Evolutionary conservation across 371 early-diverging fungal species (phyloP), one percentile per base, ranked within the genome.

Genomic region (Batkoa obscura): DNA sequence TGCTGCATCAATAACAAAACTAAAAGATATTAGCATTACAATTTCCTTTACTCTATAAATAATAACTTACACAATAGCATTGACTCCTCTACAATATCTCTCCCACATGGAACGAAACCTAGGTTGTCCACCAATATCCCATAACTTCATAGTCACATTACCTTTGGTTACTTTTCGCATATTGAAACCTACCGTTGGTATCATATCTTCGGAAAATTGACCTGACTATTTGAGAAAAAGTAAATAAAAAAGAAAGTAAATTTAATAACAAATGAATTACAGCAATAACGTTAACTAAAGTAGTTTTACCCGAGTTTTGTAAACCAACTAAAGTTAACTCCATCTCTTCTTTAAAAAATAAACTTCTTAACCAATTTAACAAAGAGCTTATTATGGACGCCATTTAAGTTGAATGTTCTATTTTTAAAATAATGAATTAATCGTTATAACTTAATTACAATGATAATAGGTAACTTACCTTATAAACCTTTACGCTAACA

Each of bases 61-160:
- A 34, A 8, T n/a, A 35, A 62, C 84, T 71, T 78, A 90, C 86
- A 97, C 93, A 58, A 97, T 97, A 10, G 96, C 92, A 66, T 97
- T 91, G 47, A 94, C 98, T 23, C 94, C 93, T 63, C 86, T 72
- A 63, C 86, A 88, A 63, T 81, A 96, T 68, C 97, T 71, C 68
- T 94, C 95, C 96, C 98, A 97, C 96, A 95, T 95, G 67, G 85
- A 86, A 50, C 65, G 56, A 46, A 64, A 64, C 59, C 95, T 67
- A 48, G 96, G 89, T 67, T 97, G 96, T 3, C 98, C 98, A 53
- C 98, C 98, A 68, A 96, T 82, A 72, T 97, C 98, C 96, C 98
- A 97, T 56, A 97, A 70, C 66, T 95, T 95, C 91, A 96, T 92
- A 8, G 94, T 91, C 43, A 94, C 91, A 58, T 79, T 86, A 55